Conservation (phyloP, 129 eudicot genomes). For the Lactuca saligna region DNA sequence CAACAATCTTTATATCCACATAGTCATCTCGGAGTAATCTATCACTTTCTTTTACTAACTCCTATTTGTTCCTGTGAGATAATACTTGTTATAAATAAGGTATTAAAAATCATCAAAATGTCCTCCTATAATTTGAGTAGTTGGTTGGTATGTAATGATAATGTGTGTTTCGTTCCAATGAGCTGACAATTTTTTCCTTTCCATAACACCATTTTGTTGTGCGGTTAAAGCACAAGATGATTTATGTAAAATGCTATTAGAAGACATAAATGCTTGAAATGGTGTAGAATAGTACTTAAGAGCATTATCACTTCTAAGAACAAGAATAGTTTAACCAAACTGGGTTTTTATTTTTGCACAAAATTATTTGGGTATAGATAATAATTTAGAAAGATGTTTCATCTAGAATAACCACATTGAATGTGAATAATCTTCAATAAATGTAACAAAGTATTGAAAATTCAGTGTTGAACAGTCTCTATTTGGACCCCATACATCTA, state of each 20-base stretch:
- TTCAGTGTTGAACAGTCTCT: neutral
- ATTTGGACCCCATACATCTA: neutral
- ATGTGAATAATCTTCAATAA: neutral
- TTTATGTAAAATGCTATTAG: neutral
- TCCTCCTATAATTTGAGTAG: neutral
- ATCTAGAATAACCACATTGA: no score
- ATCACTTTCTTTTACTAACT: no score
- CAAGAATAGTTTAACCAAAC: neutral
- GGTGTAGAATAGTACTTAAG: neutral
- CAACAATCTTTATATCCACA: no score
- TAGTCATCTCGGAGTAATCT: no score
- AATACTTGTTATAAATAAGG: no score
- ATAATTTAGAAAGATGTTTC: neutral
- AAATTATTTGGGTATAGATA: neutral
- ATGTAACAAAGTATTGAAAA: neutral
- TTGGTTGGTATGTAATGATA: neutral
- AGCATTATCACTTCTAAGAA: neutral
- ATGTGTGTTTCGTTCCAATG: neutral
- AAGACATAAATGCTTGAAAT: neutral
- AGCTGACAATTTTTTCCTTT: neutral
- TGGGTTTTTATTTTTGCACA: neutral
- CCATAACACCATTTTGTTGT: neutral
- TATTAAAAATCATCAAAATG: no score
- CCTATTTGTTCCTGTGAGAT: no score
- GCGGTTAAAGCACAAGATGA: neutral